Evolutionary conservation across 140 eudicot genomes (phyloP).

Genomic region (Senecio squalidus): DNA sequence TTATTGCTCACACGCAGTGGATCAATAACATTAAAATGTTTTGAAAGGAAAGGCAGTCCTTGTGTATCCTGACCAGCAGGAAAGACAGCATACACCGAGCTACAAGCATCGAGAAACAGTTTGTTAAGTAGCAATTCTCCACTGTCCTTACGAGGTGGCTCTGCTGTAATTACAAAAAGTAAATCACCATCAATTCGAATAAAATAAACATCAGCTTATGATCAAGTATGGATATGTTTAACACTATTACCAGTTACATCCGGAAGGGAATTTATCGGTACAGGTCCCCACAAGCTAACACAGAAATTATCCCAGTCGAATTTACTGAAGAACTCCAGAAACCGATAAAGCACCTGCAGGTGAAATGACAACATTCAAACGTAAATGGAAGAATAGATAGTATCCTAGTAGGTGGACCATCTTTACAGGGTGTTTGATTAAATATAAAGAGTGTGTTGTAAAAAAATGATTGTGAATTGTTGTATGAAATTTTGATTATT

Average conservation of each 20-base stretch:
- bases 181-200: conserved; percentile 10
- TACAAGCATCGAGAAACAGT: conserved; percentile 85
- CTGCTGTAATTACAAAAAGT: conserved; percentile 47
- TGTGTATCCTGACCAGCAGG: conserved; percentile 83
- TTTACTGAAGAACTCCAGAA: conserved; percentile 94
- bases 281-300: conserved; percentile 99
- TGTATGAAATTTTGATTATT: too few relatives aligned
- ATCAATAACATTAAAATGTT: conserved; percentile 89
- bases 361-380: conserved; percentile 11
- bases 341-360: conserved; percentile 81
- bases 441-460: too few relatives aligned
- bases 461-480: too few relatives aligned
- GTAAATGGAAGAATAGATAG: background rate
- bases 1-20: conserved; percentile 89
- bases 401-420: background rate
- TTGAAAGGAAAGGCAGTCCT: conserved; percentile 72
- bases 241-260: conserved; percentile 71
- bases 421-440: too few relatives aligned
- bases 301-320: conserved; percentile 96
- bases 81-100: conserved; percentile 78
- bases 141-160: conserved; percentile 89
- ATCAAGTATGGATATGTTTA: background rate
- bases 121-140: conserved; percentile 81
- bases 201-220: background rate
- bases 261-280: conserved; percentile 80